phyloP scores from a whole-genome alignment of 2,329 filamentous ascomycete genomes.

The Diaporthe caulivora region DNA sequence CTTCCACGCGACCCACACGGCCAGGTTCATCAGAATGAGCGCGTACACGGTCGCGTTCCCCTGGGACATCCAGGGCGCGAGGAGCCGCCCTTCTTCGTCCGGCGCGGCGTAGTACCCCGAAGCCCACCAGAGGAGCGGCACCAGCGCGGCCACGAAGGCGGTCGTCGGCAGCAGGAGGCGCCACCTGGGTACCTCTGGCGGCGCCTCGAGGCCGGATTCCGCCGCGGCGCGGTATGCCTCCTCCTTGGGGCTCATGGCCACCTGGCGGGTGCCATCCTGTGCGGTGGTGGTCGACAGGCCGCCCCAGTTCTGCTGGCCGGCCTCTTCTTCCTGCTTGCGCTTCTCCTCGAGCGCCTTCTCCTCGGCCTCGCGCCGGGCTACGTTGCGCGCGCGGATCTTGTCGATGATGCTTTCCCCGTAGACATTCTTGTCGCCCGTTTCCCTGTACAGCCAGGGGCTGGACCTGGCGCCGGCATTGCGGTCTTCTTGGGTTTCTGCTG shows the following conservation, averaged over 20 bases:
- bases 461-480: constrained; percentile 34
- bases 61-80: constrained; percentile 72
- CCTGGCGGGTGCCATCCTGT: constrained; percentile 15
- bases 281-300: constrained; percentile 53
- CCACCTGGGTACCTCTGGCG: constrained; percentile 65
- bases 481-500: constrained; percentile 39
- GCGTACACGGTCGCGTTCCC: constrained; percentile 73
- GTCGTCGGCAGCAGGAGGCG: constrained; percentile 68
- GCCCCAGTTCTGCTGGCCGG: constrained; percentile 52
- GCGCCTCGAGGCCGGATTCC: constrained; percentile 62
- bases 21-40: constrained; percentile 71
- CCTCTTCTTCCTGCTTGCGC: constrained; percentile 56
- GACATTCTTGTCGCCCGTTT: constrained; percentile 56
- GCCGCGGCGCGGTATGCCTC: constrained; percentile 59
- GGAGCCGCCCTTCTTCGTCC: constrained; percentile 59
- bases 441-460: constrained; percentile 36
- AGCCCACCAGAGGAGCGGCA: constrained; percentile 52
- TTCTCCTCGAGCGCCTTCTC: constrained; percentile 57
- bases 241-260: constrained; percentile 53
- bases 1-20: constrained; percentile 71
- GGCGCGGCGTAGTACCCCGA: constrained; percentile 64
- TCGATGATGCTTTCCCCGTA: constrained; percentile 72
- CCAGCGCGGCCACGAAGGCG: constrained; percentile 59
- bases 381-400: constrained; percentile 66
- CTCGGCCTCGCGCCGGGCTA: constrained; percentile 62